Conservation (phyloP, 2,329 filamentous ascomycete species). For the Claviceps humidiphila region DNA sequence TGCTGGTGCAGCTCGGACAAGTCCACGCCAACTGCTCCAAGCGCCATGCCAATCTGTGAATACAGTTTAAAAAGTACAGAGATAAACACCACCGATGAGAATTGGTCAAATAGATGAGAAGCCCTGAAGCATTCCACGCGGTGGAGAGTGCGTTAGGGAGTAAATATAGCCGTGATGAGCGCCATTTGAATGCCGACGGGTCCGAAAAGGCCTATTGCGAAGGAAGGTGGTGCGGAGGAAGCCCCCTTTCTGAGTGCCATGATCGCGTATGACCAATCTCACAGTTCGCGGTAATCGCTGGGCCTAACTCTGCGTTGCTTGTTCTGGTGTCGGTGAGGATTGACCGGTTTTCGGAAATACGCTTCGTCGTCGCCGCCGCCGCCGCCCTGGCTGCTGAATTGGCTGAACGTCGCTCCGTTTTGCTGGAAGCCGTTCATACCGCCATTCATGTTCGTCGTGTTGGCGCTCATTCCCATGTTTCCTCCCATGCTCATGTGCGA, state of each 20-base stretch:
- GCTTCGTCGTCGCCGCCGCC: slow-evolving; percentile 56
- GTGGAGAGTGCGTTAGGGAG: too few species aligned
- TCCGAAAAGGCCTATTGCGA: too few species aligned
- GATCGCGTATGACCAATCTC: slow-evolving; percentile 10
- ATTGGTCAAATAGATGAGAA: too few species aligned
- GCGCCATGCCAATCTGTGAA: not conserved
- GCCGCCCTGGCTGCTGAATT: slow-evolving; percentile 34
- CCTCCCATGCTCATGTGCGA: slow-evolving; percentile 13
- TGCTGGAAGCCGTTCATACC: slow-evolving; percentile 21
- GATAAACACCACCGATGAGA: not conserved
- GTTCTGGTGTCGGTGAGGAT: slow-evolving; percentile 81
- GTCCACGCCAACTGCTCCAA: not conserved
- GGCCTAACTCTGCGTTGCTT: slow-evolving; percentile 67
- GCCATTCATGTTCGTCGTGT: not conserved
- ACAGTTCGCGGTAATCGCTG: slow-evolving; percentile 83
- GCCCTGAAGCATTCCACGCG: not conserved
- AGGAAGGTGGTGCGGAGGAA: too few species aligned
- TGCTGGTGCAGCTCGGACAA: not conserved
- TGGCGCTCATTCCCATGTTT: slow-evolving; percentile 7
- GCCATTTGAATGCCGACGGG: too few species aligned
- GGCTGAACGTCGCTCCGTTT: slow-evolving; percentile 27
- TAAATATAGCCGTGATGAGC: too few species aligned
- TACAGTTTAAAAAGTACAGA: not conserved
- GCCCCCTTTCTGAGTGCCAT: not conserved
- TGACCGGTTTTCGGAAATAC: slow-evolving; percentile 92